Conservation (phyloP, 1,139 yeast genomes). For the Pneumocystis wakefieldiae region DNA sequence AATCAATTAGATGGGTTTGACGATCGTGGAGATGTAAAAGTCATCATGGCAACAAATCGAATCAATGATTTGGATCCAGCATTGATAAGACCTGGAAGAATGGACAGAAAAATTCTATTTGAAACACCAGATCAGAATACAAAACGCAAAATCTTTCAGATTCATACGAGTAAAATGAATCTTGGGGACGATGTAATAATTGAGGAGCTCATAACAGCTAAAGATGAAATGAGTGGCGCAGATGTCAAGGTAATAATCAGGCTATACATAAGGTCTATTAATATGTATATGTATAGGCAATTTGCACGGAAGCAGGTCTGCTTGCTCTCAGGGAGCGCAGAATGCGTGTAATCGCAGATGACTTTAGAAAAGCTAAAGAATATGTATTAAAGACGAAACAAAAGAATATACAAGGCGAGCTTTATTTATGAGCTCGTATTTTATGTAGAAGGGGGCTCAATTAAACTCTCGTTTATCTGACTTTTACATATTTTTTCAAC, state of each 20-base stretch:
- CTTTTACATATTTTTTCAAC: not conserved
- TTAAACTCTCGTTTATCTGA: not conserved
- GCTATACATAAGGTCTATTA: not conserved
- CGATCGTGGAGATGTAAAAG: slow-evolving; percentile 95
- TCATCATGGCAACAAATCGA: slow-evolving; percentile 96
- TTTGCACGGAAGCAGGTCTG: slow-evolving; percentile 95
- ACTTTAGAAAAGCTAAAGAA: slow-evolving; percentile 88
- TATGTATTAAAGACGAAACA: slow-evolving; percentile 94
- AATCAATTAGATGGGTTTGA: slow-evolving; percentile 97
- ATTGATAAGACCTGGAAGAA: slow-evolving; percentile 94
- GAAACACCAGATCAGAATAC: slow-evolving; percentile 92
- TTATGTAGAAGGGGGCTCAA: no score
- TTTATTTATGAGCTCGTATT: slow-evolving; percentile 43
- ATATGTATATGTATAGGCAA: slow-evolving; percentile 52
- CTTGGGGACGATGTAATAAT: slow-evolving; percentile 74
- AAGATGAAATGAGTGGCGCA: slow-evolving; percentile 94
- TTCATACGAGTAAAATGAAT: slow-evolving; percentile 92
- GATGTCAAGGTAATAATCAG: slow-evolving; percentile 28
- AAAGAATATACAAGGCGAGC: slow-evolving; percentile 91
- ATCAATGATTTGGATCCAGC: slow-evolving; percentile 96
- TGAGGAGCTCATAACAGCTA: slow-evolving; percentile 77
- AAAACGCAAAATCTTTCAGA: slow-evolving; percentile 80
- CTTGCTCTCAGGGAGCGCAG: slow-evolving; percentile 93
- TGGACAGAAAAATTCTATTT: slow-evolving; percentile 90
- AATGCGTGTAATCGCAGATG: slow-evolving; percentile 94